Conservation (phyloP, 805 yeast species). For the Nakazawaea molendinolei region DNA sequence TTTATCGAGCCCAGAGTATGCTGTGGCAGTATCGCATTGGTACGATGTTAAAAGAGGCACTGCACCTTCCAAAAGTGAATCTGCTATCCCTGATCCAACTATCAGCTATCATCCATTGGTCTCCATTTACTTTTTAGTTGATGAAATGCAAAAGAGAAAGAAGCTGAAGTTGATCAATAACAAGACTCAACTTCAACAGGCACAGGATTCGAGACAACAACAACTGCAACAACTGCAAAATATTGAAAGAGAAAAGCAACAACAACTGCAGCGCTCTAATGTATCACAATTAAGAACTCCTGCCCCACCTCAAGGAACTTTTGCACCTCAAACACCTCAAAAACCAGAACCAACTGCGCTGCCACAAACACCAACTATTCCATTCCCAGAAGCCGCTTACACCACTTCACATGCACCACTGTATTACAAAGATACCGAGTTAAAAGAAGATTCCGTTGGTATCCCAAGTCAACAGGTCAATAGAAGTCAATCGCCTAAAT, state of each 20-base stretch:
- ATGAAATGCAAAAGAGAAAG: conserved; percentile 74
- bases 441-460: not conserved
- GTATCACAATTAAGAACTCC: conserved; percentile 2
- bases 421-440: conserved; percentile 5
- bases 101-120: conserved; percentile 82
- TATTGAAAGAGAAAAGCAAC: conserved; percentile 12
- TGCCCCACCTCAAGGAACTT: not conserved
- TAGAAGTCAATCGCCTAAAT: conserved; percentile 12
- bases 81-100: conserved; percentile 63
- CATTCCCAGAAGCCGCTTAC: conserved; percentile 37
- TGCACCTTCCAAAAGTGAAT: conserved; percentile 10
- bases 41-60: conserved; percentile 20
- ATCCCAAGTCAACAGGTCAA: conserved; percentile 10
- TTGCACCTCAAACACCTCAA: conserved; percentile 14
- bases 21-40: conserved; percentile 58
- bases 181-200: conserved; percentile 19
- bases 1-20: conserved; percentile 61
- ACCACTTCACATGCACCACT: conserved; percentile 21
- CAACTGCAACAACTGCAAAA: conserved; percentile 14
- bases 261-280: conserved; percentile 11
- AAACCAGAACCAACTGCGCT: conserved; percentile 20
- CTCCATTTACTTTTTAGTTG: conserved; percentile 80
- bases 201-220: conserved; percentile 12
- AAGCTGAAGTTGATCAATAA: conserved; percentile 47
- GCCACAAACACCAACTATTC: conserved; percentile 20